These are phyloP conservation scores for Venturia carpophila DNA, from an alignment of 2,329 filamentous ascomycete species.

Conservation along the genomic window DNA sequence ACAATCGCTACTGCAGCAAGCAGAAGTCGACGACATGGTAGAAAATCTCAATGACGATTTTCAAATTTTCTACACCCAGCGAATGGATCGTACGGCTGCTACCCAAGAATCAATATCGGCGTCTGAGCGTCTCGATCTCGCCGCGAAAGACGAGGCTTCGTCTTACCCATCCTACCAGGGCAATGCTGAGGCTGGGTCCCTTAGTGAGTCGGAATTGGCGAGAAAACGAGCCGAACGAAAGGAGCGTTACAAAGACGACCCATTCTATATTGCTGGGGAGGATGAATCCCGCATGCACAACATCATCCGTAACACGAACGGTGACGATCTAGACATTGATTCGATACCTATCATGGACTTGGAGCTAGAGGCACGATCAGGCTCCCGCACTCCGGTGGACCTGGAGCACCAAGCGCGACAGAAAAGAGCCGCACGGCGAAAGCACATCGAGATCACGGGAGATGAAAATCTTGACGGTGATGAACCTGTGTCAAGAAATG, in stretches of 20 bases:
- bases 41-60: constrained; percentile 34
- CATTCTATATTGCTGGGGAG: constrained; percentile 73
- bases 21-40: constrained; percentile 33
- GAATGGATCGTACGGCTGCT: constrained; percentile 1
- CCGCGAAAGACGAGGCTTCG: constrained; percentile 5
- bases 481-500: background rate
- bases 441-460: constrained; percentile 38
- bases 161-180: constrained; percentile 39
- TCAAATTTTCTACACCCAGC: constrained; percentile 31
- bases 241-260: constrained; percentile 84
- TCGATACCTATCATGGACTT: constrained; percentile 94
- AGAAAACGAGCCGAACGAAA: constrained; percentile 66
- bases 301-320: constrained; percentile 60
- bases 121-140: constrained; percentile 36
- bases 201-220: constrained; percentile 39
- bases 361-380: constrained; percentile 50
- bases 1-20: constrained; percentile 52
- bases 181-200: constrained; percentile 22
- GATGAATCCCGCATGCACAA: constrained; percentile 62
- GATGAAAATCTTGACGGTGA: constrained; percentile 37
- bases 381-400: constrained; percentile 19
- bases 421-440: constrained; percentile 29
- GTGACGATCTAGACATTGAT: constrained; percentile 79
- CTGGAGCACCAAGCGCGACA: constrained; percentile 25
- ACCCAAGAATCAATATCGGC: constrained; percentile 28